Evolutionary conservation across 1,139 yeast genomes (phyloP).

Genomic region (Yamadazyma friedrichii): DNA sequence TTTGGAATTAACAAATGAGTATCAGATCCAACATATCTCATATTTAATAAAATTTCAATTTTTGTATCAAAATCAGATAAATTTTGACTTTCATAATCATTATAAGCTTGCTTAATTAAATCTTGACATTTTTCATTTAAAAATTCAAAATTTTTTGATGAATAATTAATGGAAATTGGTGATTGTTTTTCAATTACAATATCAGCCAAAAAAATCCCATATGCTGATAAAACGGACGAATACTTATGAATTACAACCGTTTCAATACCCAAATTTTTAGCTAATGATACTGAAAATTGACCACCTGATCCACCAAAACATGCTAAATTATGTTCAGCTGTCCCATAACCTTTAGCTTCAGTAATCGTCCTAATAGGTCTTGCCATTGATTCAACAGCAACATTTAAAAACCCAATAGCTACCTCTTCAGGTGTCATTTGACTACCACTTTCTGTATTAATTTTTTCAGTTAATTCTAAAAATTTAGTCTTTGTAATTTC

Average conservation of each 20-base stretch:
- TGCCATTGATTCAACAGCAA: conserved; percentile 48
- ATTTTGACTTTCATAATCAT: conserved; percentile 33
- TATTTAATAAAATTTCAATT: conserved; percentile 66
- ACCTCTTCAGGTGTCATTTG: conserved; percentile 38
- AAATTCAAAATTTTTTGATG: conserved; percentile 15
- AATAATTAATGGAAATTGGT: conserved; percentile 42
- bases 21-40: conserved; percentile 87
- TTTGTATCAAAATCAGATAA: conserved; percentile 24
- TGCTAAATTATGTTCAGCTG: conserved; percentile 43
- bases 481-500: conserved; percentile 31
- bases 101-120: conserved; percentile 25
- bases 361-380: conserved; percentile 46
- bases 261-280: conserved; percentile 38
- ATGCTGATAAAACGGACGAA: conserved; percentile 44
- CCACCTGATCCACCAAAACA: conserved; percentile 52
- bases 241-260: conserved; percentile 44
- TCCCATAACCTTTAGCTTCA: conserved; percentile 42
- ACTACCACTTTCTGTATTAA: conserved; percentile 24
- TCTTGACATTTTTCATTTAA: conserved; percentile 26
- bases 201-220: conserved; percentile 45
- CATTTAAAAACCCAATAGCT: conserved; percentile 43
- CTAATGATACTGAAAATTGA: conserved; percentile 40
- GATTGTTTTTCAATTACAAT: conserved; percentile 63
- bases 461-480: conserved; percentile 29
- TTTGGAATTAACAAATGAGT: conserved; percentile 68